These are phyloP conservation scores for Nicotiana tomentosiformis DNA, from an alignment of 257 asterid genomes.

Conservation along the genomic window DNA sequence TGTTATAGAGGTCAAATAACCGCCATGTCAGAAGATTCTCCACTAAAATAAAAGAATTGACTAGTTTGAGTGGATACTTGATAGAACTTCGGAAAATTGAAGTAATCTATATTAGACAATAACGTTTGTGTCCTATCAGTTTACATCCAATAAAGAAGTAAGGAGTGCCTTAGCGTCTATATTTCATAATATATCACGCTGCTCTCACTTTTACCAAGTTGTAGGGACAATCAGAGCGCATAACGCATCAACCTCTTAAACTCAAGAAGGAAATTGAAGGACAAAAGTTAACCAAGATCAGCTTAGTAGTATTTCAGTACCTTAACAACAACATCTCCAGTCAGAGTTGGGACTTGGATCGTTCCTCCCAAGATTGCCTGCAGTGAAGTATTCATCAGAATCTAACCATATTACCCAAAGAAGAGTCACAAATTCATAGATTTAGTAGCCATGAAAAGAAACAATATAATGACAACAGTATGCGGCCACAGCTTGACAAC, in stretches of 20 bases:
- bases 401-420: background rate
- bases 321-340: slow-evolving; percentile 90
- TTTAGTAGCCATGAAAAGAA: background rate
- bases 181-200: background rate
- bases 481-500: background rate
- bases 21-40: background rate
- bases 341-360: slow-evolving; percentile 81
- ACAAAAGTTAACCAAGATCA: background rate
- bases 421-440: background rate
- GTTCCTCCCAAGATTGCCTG: slow-evolving; percentile 98
- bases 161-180: background rate
- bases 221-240: background rate
- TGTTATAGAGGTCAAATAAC: background rate
- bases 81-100: background rate
- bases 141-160: background rate
- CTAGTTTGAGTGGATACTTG: background rate
- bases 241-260: background rate
- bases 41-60: background rate
- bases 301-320: slow-evolving; percentile 21
- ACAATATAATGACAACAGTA: background rate
- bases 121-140: background rate
- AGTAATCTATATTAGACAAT: background rate
- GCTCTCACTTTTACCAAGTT: background rate
- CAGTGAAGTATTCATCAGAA: slow-evolving; percentile 16
- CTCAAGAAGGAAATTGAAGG: background rate